A percentile compares a stretch with the other conserved stretches of the same genome.
phyloP scores from a whole-genome alignment of 1,284 basidiomycete genomes.

The Ustilago lituana region DNA sequence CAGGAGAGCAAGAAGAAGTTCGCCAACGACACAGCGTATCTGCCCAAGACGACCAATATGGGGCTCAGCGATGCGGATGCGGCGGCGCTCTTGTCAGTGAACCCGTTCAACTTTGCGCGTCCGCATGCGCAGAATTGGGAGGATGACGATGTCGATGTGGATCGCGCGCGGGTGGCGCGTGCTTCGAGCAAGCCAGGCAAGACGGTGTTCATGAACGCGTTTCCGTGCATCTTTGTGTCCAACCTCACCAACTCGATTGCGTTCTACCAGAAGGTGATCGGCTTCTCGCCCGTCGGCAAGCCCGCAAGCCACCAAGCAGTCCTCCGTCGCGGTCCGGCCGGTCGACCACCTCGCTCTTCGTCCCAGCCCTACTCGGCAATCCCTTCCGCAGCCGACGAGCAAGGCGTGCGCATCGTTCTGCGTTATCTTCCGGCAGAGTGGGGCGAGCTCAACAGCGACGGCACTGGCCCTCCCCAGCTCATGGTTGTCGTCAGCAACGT shows the following conservation, averaged over 20 bases:
- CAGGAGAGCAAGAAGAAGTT: constrained; percentile 42
- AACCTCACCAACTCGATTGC: constrained; percentile 36
- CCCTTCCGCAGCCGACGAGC: constrained; percentile 31
- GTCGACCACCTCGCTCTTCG: constrained; percentile 25
- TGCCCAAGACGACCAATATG: constrained; percentile 53
- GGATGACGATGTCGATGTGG: constrained; percentile 47
- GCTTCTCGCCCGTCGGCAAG: constrained; percentile 44
- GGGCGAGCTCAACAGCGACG: constrained; percentile 47
- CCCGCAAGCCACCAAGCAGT: constrained; percentile 40
- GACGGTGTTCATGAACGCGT: constrained; percentile 31
- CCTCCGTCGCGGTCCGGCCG: constrained; percentile 32
- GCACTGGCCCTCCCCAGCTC: constrained; percentile 39
- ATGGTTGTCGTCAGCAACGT: constrained; percentile 44
- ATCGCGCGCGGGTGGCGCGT: constrained; percentile 18
- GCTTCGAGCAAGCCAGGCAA: constrained; percentile 15
- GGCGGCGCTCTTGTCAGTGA: constrained; percentile 35
- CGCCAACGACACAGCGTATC: constrained; percentile 37
- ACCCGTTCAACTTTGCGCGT: constrained; percentile 40
- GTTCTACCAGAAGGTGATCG: constrained; percentile 47
- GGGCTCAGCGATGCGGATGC: constrained; percentile 45
- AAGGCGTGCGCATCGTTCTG: constrained; percentile 40
- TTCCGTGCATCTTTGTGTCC: constrained; percentile 44
- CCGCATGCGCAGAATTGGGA: constrained; percentile 31
- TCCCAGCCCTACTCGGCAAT: constrained; percentile 33
- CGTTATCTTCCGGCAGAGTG: constrained; percentile 40